Conservation (phyloP, 306 rosid species). For the Quercus cerris region DNA sequence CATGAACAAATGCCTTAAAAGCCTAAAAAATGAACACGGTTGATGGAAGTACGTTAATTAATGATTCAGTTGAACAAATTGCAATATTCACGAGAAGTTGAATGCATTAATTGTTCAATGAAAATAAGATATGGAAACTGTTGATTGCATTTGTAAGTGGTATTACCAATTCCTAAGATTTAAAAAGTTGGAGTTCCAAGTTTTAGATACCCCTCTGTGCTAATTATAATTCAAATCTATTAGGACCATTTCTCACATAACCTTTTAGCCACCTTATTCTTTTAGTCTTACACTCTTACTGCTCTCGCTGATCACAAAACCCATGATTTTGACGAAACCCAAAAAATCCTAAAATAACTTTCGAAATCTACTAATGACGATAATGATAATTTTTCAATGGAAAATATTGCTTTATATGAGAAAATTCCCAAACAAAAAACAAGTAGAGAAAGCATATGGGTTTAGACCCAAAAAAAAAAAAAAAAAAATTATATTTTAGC, state of each 20-base stretch:
- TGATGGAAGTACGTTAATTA: not conserved
- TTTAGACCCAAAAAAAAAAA: too few relatives aligned
- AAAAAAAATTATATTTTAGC: too few relatives aligned
- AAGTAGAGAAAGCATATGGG: too few relatives aligned
- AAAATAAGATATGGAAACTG: not conserved
- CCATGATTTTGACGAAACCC: not conserved
- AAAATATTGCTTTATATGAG: too few relatives aligned
- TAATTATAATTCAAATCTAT: not conserved
- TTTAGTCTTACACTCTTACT: too few relatives aligned
- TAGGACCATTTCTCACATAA: not conserved
- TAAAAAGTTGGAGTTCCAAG: too few relatives aligned
- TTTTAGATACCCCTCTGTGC: too few relatives aligned
- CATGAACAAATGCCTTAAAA: not conserved
- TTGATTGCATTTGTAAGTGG: not conserved
- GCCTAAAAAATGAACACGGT: not conserved
- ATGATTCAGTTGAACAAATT: not conserved
- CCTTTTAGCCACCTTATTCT: too few relatives aligned
- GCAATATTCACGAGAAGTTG: not conserved
- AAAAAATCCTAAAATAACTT: not conserved
- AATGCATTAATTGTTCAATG: not conserved
- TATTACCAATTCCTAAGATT: not conserved
- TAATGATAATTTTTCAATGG: too few relatives aligned
- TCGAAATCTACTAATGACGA: too few relatives aligned
- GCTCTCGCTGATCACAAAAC: too few relatives aligned
- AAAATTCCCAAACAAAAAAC: too few relatives aligned